Percentiles rank a stretch among this genome's conserved stretches.
These are phyloP conservation scores for Pestalotiopsis sp. DNA, from an alignment of 2,329 filamentous ascomycete genomes.

Conservation along the genomic window DNA sequence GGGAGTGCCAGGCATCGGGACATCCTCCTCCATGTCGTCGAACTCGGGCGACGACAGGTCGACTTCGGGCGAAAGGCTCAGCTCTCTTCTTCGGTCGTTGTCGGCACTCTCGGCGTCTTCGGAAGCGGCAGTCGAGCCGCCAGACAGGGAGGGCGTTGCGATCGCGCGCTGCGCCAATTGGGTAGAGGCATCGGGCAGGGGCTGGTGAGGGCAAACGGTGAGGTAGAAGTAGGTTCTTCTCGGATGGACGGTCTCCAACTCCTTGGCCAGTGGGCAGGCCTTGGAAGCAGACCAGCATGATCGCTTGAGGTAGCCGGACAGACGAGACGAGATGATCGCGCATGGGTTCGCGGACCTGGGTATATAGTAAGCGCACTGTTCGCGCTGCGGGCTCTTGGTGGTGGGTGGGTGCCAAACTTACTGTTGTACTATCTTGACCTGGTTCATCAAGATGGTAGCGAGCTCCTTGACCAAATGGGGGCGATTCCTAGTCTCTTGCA, in stretches of 20 bases:
- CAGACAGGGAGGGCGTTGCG: slow-evolving; percentile 83
- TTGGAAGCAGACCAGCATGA: slow-evolving; percentile 75
- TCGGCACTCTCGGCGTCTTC: slow-evolving; percentile 80
- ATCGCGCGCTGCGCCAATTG: slow-evolving; percentile 59
- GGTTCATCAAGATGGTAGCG: slow-evolving; percentile 74
- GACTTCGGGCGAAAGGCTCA: slow-evolving; percentile 91
- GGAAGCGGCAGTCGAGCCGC: slow-evolving; percentile 59
- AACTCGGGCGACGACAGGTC: slow-evolving; percentile 87
- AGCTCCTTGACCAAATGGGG: slow-evolving; percentile 96
- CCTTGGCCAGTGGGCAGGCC: slow-evolving; percentile 89
- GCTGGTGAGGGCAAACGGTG: slow-evolving; percentile 81
- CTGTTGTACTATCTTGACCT: slow-evolving; percentile 87
- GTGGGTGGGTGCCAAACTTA: slow-evolving; percentile 51
- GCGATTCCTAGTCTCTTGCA: slow-evolving; percentile 87
- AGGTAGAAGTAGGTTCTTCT: slow-evolving; percentile 96
- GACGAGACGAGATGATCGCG: slow-evolving; percentile 90
- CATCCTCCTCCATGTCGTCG: slow-evolving; percentile 69
- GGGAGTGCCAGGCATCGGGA: slow-evolving; percentile 60
- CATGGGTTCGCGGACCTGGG: slow-evolving; percentile 90
- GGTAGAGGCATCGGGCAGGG: slow-evolving; percentile 67
- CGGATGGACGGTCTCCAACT: slow-evolving; percentile 88
- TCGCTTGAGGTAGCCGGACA: slow-evolving; percentile 88
- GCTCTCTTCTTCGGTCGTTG: slow-evolving; percentile 63
- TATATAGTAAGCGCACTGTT: slow-evolving; percentile 20
- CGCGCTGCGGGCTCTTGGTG: not conserved